Base-by-base conservation (phyloP, 805 yeast species). In the Saturnispora hagleri region DNA sequence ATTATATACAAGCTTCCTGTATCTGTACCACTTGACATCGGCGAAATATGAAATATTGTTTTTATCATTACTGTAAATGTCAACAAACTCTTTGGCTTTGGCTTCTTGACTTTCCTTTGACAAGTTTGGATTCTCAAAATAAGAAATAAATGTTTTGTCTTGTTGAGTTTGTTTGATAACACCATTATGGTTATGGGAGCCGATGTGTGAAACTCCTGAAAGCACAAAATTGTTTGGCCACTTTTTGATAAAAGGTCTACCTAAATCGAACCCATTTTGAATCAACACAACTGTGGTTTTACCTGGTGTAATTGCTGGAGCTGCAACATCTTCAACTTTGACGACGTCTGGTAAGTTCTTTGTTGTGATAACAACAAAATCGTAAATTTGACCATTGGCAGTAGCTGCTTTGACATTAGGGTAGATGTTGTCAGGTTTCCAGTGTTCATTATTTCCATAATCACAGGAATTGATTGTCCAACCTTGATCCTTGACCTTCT, bases 1-100 rank as follows among this genome's bases (percentile, higher is more conserved):
- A 63, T 85, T 86, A 68, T 84, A 85, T 13, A 86, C 73, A 55
- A 86, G 72, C 63, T 86, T 86, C 52, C 73, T 69, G 80, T 86
- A 83, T 57, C 95, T 71, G 40, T 76, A 70, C 63, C 63, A 71
- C 62, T 73, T 73, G 44, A 75, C 77, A 57, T 78, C 72, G 8
- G 71, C 70, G 50, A 69, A 73, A 52, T 71, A 71, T 15, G 57
- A 58, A 56, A 73, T 68, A 1, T 62, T 55, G 57, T 79, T 79
- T 46, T 68, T 61, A 5, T 69, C 74, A 48, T 73, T 73, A 27
- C 66, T 57, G 64, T 80, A 81, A 18, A 81, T 51, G 3, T 63
- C 62, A 17, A 76, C 71, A 58, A 80, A 77, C 54, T 70, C 71
- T 43, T 68, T 62, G 4, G 79, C 71, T 41, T 72, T 71, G 3